Evolutionary conservation across 1,284 basidiomycete genomes (phyloP).

Genomic region (Ganoderma lucidum): DNA sequence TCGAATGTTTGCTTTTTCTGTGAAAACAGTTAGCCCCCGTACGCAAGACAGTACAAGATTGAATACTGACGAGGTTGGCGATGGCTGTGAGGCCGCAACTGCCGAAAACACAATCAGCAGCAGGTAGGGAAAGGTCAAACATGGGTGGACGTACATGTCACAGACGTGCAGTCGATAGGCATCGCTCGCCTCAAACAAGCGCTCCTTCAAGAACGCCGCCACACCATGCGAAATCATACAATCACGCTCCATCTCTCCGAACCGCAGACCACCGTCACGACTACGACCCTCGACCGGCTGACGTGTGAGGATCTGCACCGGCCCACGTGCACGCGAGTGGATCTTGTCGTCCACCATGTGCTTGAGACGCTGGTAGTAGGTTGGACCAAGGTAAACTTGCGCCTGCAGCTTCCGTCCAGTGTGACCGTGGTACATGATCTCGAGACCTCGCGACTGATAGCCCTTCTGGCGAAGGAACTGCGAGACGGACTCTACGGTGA

Average conservation of each 20-base stretch:
- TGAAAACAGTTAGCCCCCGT: constrained; percentile 14
- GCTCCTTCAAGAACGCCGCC: constrained; percentile 96
- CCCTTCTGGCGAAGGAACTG: constrained; percentile 83
- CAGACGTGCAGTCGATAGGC: constrained; percentile 97
- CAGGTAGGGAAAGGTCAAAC: neutral
- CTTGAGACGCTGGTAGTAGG: constrained; percentile 99
- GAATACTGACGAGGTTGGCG: constrained; percentile 80
- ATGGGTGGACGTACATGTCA: constrained; percentile 75
- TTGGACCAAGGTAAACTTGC: constrained; percentile 98
- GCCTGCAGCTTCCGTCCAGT: constrained; percentile 97
- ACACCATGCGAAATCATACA: constrained; percentile 99
- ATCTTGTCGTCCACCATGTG: constrained; percentile 99
- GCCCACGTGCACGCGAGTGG: constrained; percentile 96
- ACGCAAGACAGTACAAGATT: constrained; percentile 5
- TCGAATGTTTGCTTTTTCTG: constrained; percentile 91
- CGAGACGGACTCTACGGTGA: constrained; percentile 97
- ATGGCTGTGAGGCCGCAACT: constrained; percentile 96
- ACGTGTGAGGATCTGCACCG: constrained; percentile 96
- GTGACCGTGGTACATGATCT: constrained; percentile 99
- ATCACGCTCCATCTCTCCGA: constrained; percentile 99
- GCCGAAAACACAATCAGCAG: constrained; percentile 26
- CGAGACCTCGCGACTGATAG: constrained; percentile 95
- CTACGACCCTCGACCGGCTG: constrained; percentile 99
- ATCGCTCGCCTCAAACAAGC: constrained; percentile 92
- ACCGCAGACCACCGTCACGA: constrained; percentile 98